Evolutionary conservation across 2,329 filamentous ascomycete species (phyloP), one percentile per base, ranked within the genome.

Genomic region (Penicillium oxalicum): DNA sequence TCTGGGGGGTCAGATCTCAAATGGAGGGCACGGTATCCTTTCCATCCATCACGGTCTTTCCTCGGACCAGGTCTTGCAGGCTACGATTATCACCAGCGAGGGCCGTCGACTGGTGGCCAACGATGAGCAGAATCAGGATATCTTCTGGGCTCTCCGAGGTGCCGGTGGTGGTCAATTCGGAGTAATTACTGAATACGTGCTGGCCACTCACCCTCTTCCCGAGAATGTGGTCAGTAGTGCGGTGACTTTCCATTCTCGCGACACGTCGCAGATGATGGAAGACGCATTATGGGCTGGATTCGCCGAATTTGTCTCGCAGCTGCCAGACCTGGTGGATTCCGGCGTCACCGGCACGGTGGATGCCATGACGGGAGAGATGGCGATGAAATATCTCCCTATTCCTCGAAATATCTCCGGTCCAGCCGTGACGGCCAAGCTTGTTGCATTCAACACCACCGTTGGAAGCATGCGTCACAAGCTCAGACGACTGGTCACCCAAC

Each of bases 61-160:
- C 0, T 58, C 62, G 0, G 59, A 64, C 13, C 53, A 64, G 5
- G 50, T 64, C 4, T 51, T 59, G 25, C 62, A 67, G 46, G 54
- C 49, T 8, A 56, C 47, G 1, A 55, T 67, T 0, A 54, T 68
- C 4, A 46, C 26, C 0, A 33, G 55, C 0, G 40, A 58, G 0
- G 65, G 64, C 0, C 37, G 48, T 4, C 67, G 74, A 24, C 61
- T 77, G 3, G 71, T 73, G 1, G 55, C 53, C 2, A 61, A 57
- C 24, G 36, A 73, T 69, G 26, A 72, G 66, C 26, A 64, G 58
- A 44, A 66, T 63, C 18, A 52, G 62, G 76, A 79, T 49, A 61
- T 80, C 5, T 78, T 73, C 63, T 78, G 74, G 73, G 76, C 75
- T 1, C 60, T 79, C 26, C 65, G 73, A 11, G 77, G 77, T 24